phyloP scores from a whole-genome alignment of 345 rosid genomes.

The Eucalyptus sp. region DNA sequence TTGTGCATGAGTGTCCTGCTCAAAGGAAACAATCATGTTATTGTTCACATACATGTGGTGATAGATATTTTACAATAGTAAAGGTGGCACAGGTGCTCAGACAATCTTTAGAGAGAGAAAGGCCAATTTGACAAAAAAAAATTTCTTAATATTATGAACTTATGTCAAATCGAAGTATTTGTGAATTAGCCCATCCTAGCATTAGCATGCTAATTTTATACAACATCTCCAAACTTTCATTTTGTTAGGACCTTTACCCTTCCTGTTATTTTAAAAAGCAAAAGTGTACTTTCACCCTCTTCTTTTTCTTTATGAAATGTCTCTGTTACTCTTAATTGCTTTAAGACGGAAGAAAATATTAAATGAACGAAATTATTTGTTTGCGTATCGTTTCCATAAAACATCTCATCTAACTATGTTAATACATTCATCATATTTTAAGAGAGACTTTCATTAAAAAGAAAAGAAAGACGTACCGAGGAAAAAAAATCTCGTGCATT shows the following conservation, averaged over 20 bases:
- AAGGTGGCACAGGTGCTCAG: neutral
- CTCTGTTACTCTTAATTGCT: neutral
- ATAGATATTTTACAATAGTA: neutral
- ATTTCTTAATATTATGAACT: neutral
- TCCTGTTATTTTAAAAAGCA: neutral
- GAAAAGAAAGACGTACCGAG: neutral
- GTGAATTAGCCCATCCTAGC: neutral
- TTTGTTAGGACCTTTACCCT: neutral
- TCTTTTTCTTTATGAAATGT: neutral
- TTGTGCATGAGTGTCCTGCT: neutral
- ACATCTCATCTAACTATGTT: neutral
- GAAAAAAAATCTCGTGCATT: neutral
- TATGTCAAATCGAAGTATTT: neutral
- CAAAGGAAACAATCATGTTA: neutral
- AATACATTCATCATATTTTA: neutral
- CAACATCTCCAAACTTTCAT: neutral
- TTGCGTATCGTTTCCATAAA: neutral
- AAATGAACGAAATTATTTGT: neutral
- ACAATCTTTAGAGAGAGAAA: neutral
- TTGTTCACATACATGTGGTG: neutral
- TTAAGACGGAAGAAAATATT: neutral
- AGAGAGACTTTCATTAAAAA: neutral
- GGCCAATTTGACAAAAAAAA: neutral
- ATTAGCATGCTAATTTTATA: neutral
- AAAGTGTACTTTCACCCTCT: neutral